Evolutionary conservation across 768 basidiomycete genomes (phyloP).

Genomic region (Boletus bicolor): DNA sequence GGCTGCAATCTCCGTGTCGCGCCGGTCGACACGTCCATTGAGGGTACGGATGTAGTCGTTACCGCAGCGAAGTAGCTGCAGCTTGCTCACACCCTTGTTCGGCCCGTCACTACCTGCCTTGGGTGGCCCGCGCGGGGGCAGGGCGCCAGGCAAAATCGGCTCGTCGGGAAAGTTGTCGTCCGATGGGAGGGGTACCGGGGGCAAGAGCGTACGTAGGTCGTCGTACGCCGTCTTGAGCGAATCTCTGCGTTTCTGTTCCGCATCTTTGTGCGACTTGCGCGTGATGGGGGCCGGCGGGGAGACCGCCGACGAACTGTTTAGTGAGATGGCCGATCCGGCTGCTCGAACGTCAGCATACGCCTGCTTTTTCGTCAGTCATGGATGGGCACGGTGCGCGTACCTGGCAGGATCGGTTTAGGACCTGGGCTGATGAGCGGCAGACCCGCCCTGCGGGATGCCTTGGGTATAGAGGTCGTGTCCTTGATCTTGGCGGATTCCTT

Average conservation of each 20-base stretch:
- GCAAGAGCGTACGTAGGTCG: slow-evolving; percentile 76
- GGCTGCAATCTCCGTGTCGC: slow-evolving; percentile 73
- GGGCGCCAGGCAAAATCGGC: slow-evolving; percentile 78
- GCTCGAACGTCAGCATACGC: slow-evolving; percentile 4
- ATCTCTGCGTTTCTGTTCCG: slow-evolving; percentile 96
- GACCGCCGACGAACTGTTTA: slow-evolving; percentile 24
- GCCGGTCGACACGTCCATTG: slow-evolving; percentile 70
- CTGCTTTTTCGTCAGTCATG: background rate
- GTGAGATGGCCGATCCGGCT: slow-evolving; percentile 35
- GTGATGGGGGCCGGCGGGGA: slow-evolving; percentile 45
- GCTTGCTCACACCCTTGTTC: slow-evolving; percentile 91
- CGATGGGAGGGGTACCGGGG: slow-evolving; percentile 81
- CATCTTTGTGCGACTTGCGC: slow-evolving; percentile 90
- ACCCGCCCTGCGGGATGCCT: slow-evolving; percentile 28
- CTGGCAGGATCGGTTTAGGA: slow-evolving; percentile 73
- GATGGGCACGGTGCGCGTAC: slow-evolving; percentile 33
- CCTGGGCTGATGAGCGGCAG: slow-evolving; percentile 46
- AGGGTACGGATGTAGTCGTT: slow-evolving; percentile 84
- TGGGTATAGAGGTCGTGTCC: slow-evolving; percentile 21
- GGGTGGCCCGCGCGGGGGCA: slow-evolving; percentile 87
- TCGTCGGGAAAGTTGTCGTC: slow-evolving; percentile 70
- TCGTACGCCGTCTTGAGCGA: slow-evolving; percentile 94
- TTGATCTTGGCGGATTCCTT: slow-evolving; percentile 32
- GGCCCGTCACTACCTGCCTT: slow-evolving; percentile 86
- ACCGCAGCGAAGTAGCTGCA: slow-evolving; percentile 86